Conservation (phyloP, 805 yeast species). For the Metschnikowia lachancei region DNA sequence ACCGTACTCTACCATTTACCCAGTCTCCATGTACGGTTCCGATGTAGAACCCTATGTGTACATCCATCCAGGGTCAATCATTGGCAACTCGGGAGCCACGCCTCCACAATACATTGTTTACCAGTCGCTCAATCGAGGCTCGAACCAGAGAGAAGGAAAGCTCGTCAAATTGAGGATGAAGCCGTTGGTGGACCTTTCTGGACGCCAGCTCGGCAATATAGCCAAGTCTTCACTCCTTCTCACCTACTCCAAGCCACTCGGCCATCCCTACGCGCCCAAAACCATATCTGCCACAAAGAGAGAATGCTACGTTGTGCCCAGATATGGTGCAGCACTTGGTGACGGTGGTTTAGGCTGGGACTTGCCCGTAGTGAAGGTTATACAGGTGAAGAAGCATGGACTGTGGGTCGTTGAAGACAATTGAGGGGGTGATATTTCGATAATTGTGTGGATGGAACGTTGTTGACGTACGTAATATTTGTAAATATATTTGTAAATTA, state of each 20-base stretch:
- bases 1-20: slow-evolving; percentile 63
- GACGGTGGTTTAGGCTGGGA: slow-evolving; percentile 92
- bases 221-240: slow-evolving; percentile 70
- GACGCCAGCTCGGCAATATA: slow-evolving; percentile 72
- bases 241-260: slow-evolving; percentile 87
- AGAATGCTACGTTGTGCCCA: slow-evolving; percentile 86
- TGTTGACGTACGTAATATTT: no score
- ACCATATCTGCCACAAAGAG: slow-evolving; percentile 62
- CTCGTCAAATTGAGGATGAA: slow-evolving; percentile 57
- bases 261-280: slow-evolving; percentile 85
- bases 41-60: slow-evolving; percentile 56
- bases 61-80: slow-evolving; percentile 75
- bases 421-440: background rate
- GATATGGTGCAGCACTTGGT: slow-evolving; percentile 82
- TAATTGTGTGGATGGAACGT: no score
- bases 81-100: slow-evolving; percentile 56
- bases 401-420: slow-evolving; percentile 53
- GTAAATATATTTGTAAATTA: no score
- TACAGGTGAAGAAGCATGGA: slow-evolving; percentile 64
- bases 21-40: slow-evolving; percentile 36
- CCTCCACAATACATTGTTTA: slow-evolving; percentile 83
- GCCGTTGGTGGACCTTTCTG: slow-evolving; percentile 71
- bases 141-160: slow-evolving; percentile 43
- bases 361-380: slow-evolving; percentile 70
- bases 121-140: slow-evolving; percentile 59